These are phyloP conservation scores for Phytophthora chlamydospora DNA, from an alignment of 352 stramenopile genomes.

Conservation along the genomic window DNA sequence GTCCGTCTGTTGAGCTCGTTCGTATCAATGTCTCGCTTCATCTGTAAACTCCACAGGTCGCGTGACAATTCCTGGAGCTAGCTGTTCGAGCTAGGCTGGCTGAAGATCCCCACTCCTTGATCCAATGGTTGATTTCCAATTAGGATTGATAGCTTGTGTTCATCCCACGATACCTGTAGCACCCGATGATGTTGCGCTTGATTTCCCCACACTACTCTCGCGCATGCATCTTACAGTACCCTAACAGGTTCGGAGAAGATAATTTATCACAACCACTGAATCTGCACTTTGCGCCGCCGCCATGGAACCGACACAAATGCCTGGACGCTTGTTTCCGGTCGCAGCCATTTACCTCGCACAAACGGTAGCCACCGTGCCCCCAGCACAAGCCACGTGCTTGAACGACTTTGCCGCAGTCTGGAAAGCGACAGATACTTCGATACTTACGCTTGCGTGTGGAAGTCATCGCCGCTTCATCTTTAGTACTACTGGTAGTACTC, in stretches of 20 bases:
- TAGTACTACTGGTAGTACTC: too few species aligned
- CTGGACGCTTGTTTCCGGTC: neutral
- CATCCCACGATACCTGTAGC: too few species aligned
- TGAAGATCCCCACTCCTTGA: too few species aligned
- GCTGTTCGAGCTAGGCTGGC: too few species aligned
- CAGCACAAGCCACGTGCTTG: conserved; percentile 2
- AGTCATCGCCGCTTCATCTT: neutral
- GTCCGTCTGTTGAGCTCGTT: neutral
- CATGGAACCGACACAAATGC: neutral
- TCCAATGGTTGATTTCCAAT: too few species aligned
- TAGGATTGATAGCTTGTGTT: too few species aligned
- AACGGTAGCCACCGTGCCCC: neutral
- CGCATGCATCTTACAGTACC: too few species aligned
- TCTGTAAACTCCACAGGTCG: neutral
- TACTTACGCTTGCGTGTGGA: too few species aligned
- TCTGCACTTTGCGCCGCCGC: neutral
- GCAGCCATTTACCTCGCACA: conserved; percentile 5
- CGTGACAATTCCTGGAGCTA: too few species aligned
- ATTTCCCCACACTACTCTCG: too few species aligned
- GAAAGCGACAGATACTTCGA: neutral
- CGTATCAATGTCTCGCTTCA: neutral
- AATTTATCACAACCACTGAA: neutral
- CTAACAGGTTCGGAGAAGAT: neutral
- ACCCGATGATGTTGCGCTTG: too few species aligned
- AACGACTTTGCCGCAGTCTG: neutral